These are phyloP conservation scores for Pyrenochaeta sp. DNA, from an alignment of 2,329 filamentous ascomycete species.

Conservation along the genomic window DNA sequence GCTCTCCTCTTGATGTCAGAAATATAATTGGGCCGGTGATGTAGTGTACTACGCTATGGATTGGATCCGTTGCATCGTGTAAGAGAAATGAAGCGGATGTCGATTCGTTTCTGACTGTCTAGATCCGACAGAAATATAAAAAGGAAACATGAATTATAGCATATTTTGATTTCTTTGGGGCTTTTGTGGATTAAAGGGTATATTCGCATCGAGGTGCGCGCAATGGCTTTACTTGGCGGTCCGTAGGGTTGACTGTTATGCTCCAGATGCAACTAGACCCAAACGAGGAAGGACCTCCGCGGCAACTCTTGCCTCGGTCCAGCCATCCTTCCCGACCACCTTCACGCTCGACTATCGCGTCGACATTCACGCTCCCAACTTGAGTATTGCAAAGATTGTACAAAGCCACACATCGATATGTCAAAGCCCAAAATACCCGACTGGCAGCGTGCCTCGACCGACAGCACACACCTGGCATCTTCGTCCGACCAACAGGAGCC, in stretches of 20 bases:
- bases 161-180: background rate
- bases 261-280: background rate
- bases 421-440: slow-evolving; percentile 41
- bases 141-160: background rate
- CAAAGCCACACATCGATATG: slow-evolving; percentile 13
- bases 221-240: background rate
- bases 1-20: too few species aligned
- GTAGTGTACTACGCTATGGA: too few species aligned
- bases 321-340: slow-evolving; percentile 28
- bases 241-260: background rate
- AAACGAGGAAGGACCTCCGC: background rate
- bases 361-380: slow-evolving; percentile 3
- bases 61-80: too few species aligned
- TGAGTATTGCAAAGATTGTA: background rate
- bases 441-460: slow-evolving; percentile 42
- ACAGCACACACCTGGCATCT: slow-evolving; percentile 15
- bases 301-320: slow-evolving; percentile 27
- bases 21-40: too few species aligned
- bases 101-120: too few species aligned
- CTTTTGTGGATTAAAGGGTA: too few species aligned
- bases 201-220: too few species aligned
- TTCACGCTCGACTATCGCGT: slow-evolving; percentile 9
- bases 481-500: slow-evolving; percentile 19
- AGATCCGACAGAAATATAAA: background rate
- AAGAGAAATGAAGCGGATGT: too few species aligned